Conservation (phyloP, 1,284 basidiomycete genomes). For the Sanghuangporus baumii region DNA sequence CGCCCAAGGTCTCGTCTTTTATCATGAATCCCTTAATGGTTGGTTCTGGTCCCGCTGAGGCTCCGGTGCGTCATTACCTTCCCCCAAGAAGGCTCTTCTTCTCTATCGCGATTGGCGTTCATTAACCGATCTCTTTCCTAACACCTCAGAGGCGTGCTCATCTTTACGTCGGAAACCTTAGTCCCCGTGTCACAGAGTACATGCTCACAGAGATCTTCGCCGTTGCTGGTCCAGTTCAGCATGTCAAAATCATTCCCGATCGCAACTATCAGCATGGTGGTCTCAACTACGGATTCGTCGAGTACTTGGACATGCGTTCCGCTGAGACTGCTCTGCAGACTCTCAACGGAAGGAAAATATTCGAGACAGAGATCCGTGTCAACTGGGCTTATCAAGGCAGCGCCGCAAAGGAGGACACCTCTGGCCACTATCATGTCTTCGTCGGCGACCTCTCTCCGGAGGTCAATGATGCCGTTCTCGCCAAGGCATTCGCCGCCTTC, state of each 20-base stretch:
- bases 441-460: constrained; percentile 97
- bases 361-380: constrained; percentile 95
- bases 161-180: constrained; percentile 96
- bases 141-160: constrained; percentile 74
- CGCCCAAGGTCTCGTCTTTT: constrained; percentile 33
- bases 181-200: constrained; percentile 88
- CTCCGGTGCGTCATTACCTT: constrained; percentile 50
- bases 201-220: constrained; percentile 96
- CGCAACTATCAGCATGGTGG: constrained; percentile 96
- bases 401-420: constrained; percentile 95
- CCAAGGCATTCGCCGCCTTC: constrained; percentile 93
- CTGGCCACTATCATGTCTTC: constrained; percentile 95
- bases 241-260: constrained; percentile 98
- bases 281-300: constrained; percentile 97
- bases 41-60: constrained; percentile 57
- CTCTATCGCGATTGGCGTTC: neutral
- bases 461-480: constrained; percentile 96
- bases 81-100: constrained; percentile 1
- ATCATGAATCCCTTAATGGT: constrained; percentile 68
- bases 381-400: constrained; percentile 98
- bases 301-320: constrained; percentile 95
- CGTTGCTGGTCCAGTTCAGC: constrained; percentile 90
- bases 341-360: constrained; percentile 96
- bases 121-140: neutral
- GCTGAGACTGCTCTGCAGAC: constrained; percentile 96